Evolutionary conservation across 805 yeast species (phyloP).

Genomic region (Alloascoidea africana): DNA sequence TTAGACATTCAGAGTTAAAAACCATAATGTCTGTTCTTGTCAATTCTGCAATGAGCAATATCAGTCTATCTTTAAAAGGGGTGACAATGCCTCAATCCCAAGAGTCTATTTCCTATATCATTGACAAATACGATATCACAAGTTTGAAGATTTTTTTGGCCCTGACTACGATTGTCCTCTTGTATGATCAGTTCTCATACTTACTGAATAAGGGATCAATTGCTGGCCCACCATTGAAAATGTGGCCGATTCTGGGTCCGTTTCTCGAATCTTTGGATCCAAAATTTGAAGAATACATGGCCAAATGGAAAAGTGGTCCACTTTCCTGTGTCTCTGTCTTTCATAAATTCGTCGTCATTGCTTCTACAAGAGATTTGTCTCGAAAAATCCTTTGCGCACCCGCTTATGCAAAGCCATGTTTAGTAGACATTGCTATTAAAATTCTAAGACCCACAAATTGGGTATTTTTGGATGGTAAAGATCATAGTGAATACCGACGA

Average conservation of each 20-base stretch:
- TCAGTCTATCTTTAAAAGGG: too few relatives aligned
- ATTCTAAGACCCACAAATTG: constrained; percentile 91
- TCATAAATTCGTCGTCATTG: constrained; percentile 95
- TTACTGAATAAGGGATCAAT: constrained; percentile 71
- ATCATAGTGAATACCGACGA: constrained; percentile 84
- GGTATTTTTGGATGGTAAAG: constrained; percentile 96
- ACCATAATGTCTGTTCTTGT: too few relatives aligned
- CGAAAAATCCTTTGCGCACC: constrained; percentile 80
- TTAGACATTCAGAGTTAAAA: too few relatives aligned
- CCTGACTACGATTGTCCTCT: constrained; percentile 28
- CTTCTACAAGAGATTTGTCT: constrained; percentile 74
- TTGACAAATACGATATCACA: too few relatives aligned
- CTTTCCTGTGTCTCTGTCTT: constrained; percentile 93
- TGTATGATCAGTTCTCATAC: constrained; percentile 73
- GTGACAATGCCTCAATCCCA: too few relatives aligned
- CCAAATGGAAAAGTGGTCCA: constrained; percentile 92
- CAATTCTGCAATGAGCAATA: too few relatives aligned
- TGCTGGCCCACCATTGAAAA: constrained; percentile 78
- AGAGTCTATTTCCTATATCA: constrained; percentile 5
- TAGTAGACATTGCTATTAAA: constrained; percentile 92
- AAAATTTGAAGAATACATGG: constrained; percentile 82
- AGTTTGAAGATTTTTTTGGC: constrained; percentile 11
- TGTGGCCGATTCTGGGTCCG: constrained; percentile 96
- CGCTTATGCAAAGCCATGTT: constrained; percentile 87
- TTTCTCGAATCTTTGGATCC: constrained; percentile 91